Conservation (phyloP, 345 rosid species). For the Anacardium occidentale region DNA sequence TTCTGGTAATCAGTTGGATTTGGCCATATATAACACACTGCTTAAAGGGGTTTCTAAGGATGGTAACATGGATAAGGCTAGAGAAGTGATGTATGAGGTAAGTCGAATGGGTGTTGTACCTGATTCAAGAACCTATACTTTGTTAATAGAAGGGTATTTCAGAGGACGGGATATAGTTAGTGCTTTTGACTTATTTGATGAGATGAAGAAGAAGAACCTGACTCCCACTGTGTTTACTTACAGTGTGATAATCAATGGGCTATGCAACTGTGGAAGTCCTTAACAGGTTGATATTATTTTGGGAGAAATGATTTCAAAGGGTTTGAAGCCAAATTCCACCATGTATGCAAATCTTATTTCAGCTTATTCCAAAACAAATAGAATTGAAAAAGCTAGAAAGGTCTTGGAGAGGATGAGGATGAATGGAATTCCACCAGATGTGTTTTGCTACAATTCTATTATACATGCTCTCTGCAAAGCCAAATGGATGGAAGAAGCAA, state of each 20-base stretch:
- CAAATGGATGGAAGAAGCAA: conserved; percentile 36
- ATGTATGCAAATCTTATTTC: conserved; percentile 31
- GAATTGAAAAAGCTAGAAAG: conserved; percentile 25
- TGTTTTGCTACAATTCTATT: conserved; percentile 33
- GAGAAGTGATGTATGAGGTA: conserved; percentile 32
- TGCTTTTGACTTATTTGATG: conserved; percentile 22
- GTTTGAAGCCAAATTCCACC: conserved; percentile 32
- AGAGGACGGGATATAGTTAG: conserved; percentile 13
- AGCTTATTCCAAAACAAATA: conserved; percentile 19
- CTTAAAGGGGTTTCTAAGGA: conserved; percentile 26
- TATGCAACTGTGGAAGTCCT: conserved; percentile 23
- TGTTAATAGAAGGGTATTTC: conserved; percentile 34
- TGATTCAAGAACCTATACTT: conserved; percentile 28
- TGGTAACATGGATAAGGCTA: conserved; percentile 36
- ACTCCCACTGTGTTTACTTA: conserved; percentile 23
- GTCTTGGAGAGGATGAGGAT: conserved; percentile 23
- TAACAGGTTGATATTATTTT: conserved; percentile 21
- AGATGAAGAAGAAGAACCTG: conserved; percentile 33
- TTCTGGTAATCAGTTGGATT: conserved; percentile 21
- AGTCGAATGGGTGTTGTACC: conserved; percentile 26
- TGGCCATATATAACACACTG: conserved; percentile 22
- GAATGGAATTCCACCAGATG: conserved; percentile 28
- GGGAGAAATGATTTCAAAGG: conserved; percentile 21
- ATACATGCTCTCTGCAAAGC: conserved; percentile 39
- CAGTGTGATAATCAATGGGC: conserved; percentile 25